These are phyloP conservation scores for Jamesozyma spencerorum DNA, from an alignment of 805 yeast genomes.

Conservation along the genomic window DNA sequence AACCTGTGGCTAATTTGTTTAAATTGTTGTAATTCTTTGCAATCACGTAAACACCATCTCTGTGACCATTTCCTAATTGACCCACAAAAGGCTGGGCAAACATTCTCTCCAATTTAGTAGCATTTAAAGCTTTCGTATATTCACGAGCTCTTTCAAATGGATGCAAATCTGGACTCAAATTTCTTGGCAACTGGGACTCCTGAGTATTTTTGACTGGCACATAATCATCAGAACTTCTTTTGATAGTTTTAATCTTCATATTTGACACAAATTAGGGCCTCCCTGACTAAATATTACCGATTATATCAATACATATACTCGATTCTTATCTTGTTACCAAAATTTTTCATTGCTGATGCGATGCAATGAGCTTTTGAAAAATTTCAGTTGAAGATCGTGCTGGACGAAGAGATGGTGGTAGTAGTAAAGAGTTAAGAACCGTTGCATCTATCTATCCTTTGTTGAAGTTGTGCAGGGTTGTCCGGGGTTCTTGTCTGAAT, in stretches of 20 bases:
- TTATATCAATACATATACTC: too few relatives aligned
- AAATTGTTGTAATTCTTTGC: conserved; percentile 68
- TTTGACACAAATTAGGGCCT: too few relatives aligned
- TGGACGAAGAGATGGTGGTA: too few relatives aligned
- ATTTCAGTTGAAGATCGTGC: too few relatives aligned
- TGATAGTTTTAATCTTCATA: conserved; percentile 78
- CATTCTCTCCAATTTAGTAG: conserved; percentile 91
- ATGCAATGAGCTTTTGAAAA: background rate
- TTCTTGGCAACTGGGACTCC: conserved; percentile 77
- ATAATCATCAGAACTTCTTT: conserved; percentile 83
- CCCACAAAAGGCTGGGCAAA: conserved; percentile 97
- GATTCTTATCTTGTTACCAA: too few relatives aligned
- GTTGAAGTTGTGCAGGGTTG: too few relatives aligned
- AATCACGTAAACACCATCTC: conserved; percentile 85
- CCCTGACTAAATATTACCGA: too few relatives aligned
- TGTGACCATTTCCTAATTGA: conserved; percentile 88
- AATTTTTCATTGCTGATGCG: background rate
- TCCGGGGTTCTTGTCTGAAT: too few relatives aligned
- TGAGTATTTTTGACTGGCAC: conserved; percentile 89
- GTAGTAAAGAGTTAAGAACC: too few relatives aligned
- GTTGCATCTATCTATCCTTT: too few relatives aligned
- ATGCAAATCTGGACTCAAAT: conserved; percentile 86
- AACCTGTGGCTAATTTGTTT: conserved; percentile 77
- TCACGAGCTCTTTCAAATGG: conserved; percentile 97
- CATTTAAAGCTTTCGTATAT: conserved; percentile 87